Evolutionary conservation across 2,329 filamentous ascomycete species (phyloP), one percentile per base, ranked within the genome.

Genomic region (Thermothelomyces thermophilus): DNA sequence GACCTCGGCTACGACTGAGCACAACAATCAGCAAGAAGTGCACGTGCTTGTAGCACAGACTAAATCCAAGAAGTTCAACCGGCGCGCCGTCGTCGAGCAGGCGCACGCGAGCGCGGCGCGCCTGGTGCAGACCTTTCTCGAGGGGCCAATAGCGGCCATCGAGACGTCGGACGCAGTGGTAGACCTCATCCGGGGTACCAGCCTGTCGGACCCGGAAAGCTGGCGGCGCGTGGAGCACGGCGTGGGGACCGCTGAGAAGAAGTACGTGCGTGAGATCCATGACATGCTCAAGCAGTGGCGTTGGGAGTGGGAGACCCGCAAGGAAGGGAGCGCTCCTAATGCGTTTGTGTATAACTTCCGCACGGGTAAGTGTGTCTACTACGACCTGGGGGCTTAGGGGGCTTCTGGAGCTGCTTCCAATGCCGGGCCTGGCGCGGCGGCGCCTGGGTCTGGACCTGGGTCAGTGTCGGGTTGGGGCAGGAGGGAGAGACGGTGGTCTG

Each of bases 311-410:
- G 76, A 71, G 71, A 69, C 58, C 52, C 14, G 26, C n/a, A 72
- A 73, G 56, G 35, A 43, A 30, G 77, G 74, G 8, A 24, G 34
- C 26, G 76, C 77, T 20, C 77, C 79, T 41, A 87, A 90, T 64
- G 86, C 87, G 10, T 95, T 95, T 68, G 79, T 96, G 46, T 95
- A 95, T 69, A 95, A 95, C 62, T 95, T 94, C 60, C 76, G 90
- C 52, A 94, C 88, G 9, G 87, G 86, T 0, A 84, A 78, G 51
- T 90, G 87, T 64, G 77, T 95, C 44, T 88, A 91, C 64, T 95
- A 95, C 66, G 90, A 95, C 68, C 68, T 96, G 37, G 72, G 71
- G 26, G 68, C 64, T n/a, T 75, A 60, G 53, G 44, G 9, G 35
- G 43, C 53, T 53, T 42, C 48, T 45, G 13, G 16, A 17, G 1